A percentile compares a stretch with the other conserved stretches of the same genome.
These are phyloP conservation scores for Entoloma clypeatum DNA, from an alignment of 1,284 basidiomycete species.

Conservation along the genomic window DNA sequence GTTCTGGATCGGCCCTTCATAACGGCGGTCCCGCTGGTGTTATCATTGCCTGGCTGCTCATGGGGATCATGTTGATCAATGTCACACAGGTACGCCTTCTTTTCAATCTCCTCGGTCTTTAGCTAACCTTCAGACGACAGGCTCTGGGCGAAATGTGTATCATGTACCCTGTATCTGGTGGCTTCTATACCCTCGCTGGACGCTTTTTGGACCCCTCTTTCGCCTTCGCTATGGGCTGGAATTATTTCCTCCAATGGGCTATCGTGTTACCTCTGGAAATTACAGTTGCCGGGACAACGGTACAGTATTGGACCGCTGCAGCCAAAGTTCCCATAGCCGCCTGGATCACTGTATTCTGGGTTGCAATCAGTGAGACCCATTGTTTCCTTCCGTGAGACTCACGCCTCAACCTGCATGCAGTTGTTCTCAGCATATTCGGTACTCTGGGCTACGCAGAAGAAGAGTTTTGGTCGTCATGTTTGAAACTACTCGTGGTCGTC, in stretches of 20 bases:
- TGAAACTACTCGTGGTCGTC: constrained; percentile 53
- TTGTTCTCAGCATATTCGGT: constrained; percentile 37
- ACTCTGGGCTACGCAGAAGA: constrained; percentile 49
- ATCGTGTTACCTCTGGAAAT: constrained; percentile 41
- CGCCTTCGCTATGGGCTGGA: constrained; percentile 53
- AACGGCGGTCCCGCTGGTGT: constrained; percentile 41
- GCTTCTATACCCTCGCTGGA: constrained; percentile 44
- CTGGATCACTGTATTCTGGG: constrained; percentile 49
- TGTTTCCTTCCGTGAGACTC: neutral
- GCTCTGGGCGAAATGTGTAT: constrained; percentile 51
- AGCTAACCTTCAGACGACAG: constrained; percentile 16
- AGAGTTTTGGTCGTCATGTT: constrained; percentile 53
- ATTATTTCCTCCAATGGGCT: constrained; percentile 46
- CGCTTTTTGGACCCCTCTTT: constrained; percentile 49
- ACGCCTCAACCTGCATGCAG: constrained; percentile 20
- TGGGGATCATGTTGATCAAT: constrained; percentile 44
- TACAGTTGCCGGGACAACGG: constrained; percentile 42
- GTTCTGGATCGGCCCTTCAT: constrained; percentile 41
- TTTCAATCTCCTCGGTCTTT: neutral
- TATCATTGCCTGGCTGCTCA: constrained; percentile 41
- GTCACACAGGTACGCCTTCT: constrained; percentile 37
- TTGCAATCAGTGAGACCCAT: constrained; percentile 35
- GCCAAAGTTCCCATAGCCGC: constrained; percentile 34
- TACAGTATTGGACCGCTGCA: constrained; percentile 38
- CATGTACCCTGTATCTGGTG: constrained; percentile 50